phyloP scores from a whole-genome alignment of 2,329 filamentous ascomycete species.

The Xylaria sp. region DNA sequence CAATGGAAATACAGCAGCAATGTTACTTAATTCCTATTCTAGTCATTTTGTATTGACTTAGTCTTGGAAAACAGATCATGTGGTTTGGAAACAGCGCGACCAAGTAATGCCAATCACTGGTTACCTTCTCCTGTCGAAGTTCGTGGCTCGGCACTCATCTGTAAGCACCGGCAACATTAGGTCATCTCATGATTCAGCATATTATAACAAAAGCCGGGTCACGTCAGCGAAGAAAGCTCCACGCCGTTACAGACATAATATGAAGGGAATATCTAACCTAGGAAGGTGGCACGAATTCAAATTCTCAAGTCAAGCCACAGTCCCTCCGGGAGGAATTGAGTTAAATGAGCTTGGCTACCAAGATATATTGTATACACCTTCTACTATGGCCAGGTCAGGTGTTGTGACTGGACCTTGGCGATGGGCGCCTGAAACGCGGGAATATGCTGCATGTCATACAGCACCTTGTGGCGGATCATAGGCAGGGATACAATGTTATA shows the following conservation, averaged over 20 bases:
- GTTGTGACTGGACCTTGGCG: not conserved
- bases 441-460: not conserved
- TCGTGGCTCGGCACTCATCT: not conserved
- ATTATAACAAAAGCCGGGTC: no score
- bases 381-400: not conserved
- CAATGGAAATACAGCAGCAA: not conserved
- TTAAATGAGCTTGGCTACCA: not conserved
- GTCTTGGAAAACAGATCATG: not conserved
- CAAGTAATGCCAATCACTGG: not conserved
- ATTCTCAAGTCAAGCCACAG: not conserved
- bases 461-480: not conserved
- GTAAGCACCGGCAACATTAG: not conserved
- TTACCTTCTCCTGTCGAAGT: not conserved
- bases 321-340: not conserved
- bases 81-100: not conserved
- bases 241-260: not conserved
- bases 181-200: not conserved
- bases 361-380: not conserved
- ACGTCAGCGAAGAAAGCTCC: not conserved
- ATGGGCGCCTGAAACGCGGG: slow-evolving; percentile 11
- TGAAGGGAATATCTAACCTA: not conserved
- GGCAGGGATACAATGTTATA: not conserved
- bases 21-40: not conserved
- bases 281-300: not conserved
- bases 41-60: no score